Percentiles rank a stretch among this genome's conserved stretches.
These are phyloP conservation scores for Skeletonema potamos DNA, from an alignment of 108 stramenopile genomes.

Conservation along the genomic window DNA sequence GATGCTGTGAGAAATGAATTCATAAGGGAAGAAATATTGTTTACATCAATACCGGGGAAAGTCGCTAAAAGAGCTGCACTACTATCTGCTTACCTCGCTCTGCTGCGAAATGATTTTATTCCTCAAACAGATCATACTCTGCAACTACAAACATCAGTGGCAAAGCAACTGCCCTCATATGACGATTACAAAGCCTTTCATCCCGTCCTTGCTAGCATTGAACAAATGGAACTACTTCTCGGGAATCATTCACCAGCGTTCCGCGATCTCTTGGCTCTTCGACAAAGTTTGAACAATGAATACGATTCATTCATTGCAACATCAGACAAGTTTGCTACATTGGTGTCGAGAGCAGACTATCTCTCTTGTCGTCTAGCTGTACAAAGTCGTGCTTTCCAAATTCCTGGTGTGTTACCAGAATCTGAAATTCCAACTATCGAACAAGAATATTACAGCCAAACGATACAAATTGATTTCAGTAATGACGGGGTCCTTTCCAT, in stretches of 20 bases:
- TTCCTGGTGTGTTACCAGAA: slow-evolving; percentile 2
- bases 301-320: slow-evolving; percentile 14
- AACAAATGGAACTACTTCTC: slow-evolving; percentile 1
- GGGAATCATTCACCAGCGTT: slow-evolving; percentile 10
- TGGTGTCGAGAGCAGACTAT: slow-evolving; percentile 8
- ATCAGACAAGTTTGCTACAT: slow-evolving; percentile 6
- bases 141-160: not conserved
- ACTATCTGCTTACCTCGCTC: not conserved
- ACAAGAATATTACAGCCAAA: not conserved
- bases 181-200: not conserved
- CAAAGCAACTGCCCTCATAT: not conserved
- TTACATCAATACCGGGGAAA: not conserved
- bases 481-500: slow-evolving; percentile 4
- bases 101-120: not conserved
- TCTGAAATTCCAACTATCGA: slow-evolving; percentile 1
- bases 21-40: not conserved
- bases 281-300: slow-evolving; percentile 10
- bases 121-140: not conserved
- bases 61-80: not conserved
- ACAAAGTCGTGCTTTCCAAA: slow-evolving; percentile 17
- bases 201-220: slow-evolving; percentile 13
- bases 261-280: not conserved
- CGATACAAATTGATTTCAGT: slow-evolving; percentile 9
- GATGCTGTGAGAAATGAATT: not conserved
- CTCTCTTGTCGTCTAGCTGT: slow-evolving; percentile 11